Evolutionary conservation across 2,329 filamentous ascomycete species (phyloP), one percentile per base, ranked within the genome.

Genomic region (Cercospora brassicicola): DNA sequence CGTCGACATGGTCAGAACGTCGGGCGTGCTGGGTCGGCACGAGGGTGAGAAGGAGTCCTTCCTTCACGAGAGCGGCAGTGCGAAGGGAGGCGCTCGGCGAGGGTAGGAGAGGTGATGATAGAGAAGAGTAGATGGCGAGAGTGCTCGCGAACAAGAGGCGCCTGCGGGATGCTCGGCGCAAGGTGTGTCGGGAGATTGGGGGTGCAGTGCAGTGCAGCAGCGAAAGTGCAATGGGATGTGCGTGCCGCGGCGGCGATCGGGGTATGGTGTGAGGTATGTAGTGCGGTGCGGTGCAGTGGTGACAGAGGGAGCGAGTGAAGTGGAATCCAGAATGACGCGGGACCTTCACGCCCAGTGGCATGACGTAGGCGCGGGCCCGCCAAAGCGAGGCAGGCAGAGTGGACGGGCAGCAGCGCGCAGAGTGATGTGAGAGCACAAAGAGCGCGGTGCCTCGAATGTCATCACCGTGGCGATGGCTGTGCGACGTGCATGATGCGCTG

Each of bases 1-100:
- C 57, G 88, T 88, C 76, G 86, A 88, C 88, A 89, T 89, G 77
- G 66, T 81, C 76, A 73, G 71, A 69, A 15, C 26, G 18, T 13
- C 51, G 62, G 4, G 18, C 45, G 45, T 20, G 45, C 45, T 23
- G 18, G 6, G 42, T 48, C 42, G n/a, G 42, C 42, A 20, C 23
- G 51, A 31, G 28, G 53, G 36, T 15, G 31, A 51, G 15, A 30
- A n/a, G 62, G 48, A 15, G 31, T 15, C 11, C 36, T 39, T 39
- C 36, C 36, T 39, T 39, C 36, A 39, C 36, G 36, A 5, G 6
- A 39, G 2, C 13, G 36, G 36, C 13, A 15, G 36, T 39, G 36
- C 36, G 36, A 39, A 39, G 13, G 36, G 36, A 39, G 36, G 36
- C 36, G 36, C 13, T 15, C 13, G 36, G 36, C 36, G 5, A n/a